Evolutionary conservation across 1,139 yeast genomes (phyloP), one percentile per base, ranked within the genome.

Genomic region (Sugiyamaella grinbergsii): DNA sequence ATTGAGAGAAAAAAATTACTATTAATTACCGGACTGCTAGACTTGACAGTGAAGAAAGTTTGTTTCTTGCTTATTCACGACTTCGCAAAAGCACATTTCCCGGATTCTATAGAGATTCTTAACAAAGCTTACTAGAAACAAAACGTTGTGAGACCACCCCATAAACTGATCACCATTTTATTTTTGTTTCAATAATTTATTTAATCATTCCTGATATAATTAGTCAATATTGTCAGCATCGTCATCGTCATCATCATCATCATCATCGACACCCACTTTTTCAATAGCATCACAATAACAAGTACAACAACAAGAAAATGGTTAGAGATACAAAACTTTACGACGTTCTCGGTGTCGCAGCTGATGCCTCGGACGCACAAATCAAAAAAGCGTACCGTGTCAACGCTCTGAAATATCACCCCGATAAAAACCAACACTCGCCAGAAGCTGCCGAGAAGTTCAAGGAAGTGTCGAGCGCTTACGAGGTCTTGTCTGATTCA

Each of bases 371-470:
- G 26, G 96, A 87, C 50, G 71, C 80, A 42, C 95, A 91, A 71
- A 83, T 93, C 70, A 93, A 91, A 72, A 93, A 93, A 71, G 97
- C 97, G 18, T 93, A 93, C 75, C 84, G 98, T 77, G 82, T 87
- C 64, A 81, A 88, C 46, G 98, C 98, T 19, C 79, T 93, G 66
- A 91, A 87, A 67, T 86, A 82, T 73, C 98, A 93, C 70, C 98
- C 98, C 55, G 98, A 93, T 74, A 93, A 93, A 78, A 84, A 85
- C 67, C 84, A 85, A 52, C 78, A 80, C 44, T 86, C 90, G 52
- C 96, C 87, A 66, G 83, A 80, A 61, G 98, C 96, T 33, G 95
- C 96, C 51, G 98, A 93, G 68, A 91, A 89, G 73, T 91, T 91
- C 72, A 91, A 91, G 74, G 96, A 88, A 69, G 77, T 86, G 57